Percentiles rank a stretch among this genome's conserved stretches.
Evolutionary conservation across 441 rosid species (phyloP).

Genomic region (Corymbia citriodora): DNA sequence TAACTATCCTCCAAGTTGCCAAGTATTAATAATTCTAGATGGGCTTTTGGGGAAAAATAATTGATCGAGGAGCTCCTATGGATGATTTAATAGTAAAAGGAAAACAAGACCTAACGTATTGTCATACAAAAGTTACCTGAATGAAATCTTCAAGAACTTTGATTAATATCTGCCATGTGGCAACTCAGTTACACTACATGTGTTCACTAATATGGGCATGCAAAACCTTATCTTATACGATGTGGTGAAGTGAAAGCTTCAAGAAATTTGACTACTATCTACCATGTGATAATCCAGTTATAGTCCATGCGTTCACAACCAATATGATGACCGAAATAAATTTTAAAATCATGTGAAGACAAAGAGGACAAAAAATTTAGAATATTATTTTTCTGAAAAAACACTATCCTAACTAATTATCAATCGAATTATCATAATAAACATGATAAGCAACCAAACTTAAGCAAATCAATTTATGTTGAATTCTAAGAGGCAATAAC

Average conservation of each 20-base stretch:
- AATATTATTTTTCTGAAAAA: background rate
- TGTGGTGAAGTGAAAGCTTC: background rate
- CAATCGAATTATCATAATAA: background rate
- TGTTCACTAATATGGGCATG: background rate
- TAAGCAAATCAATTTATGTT: background rate
- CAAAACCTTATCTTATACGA: background rate
- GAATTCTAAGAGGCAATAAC: background rate
- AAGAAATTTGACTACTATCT: background rate
- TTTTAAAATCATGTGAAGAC: background rate
- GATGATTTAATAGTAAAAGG: background rate
- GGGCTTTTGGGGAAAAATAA: background rate
- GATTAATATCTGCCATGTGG: background rate
- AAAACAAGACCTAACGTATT: background rate
- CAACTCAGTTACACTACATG: background rate
- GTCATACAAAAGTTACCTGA: background rate
- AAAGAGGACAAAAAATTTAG: background rate
- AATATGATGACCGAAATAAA: background rate
- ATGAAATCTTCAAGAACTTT: background rate
- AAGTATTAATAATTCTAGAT: background rate
- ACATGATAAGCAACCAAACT: background rate
- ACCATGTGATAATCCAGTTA: background rate
- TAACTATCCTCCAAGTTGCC: background rate
- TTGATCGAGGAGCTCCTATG: background rate
- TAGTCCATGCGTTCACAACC: background rate
- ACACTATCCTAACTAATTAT: background rate